Conservation (phyloP, 306 rosid genomes). For the Acacia confusa region DNA sequence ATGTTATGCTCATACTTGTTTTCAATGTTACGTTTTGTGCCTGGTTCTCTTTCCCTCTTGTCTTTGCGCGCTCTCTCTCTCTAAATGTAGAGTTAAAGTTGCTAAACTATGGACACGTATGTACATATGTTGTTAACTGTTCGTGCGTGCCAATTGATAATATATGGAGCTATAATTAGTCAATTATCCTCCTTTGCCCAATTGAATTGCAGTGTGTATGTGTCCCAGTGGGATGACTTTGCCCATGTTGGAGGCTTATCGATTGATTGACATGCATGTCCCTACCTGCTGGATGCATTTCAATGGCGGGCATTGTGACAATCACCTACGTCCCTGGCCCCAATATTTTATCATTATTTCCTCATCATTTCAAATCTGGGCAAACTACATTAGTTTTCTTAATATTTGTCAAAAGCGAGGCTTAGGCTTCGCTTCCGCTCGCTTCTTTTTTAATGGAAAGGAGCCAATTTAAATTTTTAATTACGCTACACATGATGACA, state of each 20-base stretch:
- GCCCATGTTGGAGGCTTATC: conserved; percentile 1
- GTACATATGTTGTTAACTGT: not conserved
- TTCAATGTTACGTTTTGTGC: too few relatives aligned
- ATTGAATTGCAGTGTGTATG: conserved; percentile 8
- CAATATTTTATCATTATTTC: not conserved
- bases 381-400: not conserved
- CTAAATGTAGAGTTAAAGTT: not conserved
- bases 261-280: conserved; percentile 14
- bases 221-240: not conserved
- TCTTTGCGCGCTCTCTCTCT: not conserved
- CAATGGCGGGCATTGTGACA: conserved; percentile 9
- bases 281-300: conserved; percentile 6
- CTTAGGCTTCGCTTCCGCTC: not conserved
- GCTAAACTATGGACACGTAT: not conserved
- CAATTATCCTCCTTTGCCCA: conserved; percentile 14
- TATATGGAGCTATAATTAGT: conserved; percentile 12
- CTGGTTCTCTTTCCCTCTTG: not conserved
- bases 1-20: not conserved
- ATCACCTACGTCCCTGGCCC: not conserved
- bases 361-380: conserved; percentile 4
- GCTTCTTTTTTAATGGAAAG: not conserved
- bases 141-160: not conserved
- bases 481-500: not conserved
- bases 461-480: not conserved
- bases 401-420: not conserved